Base-by-base conservation (phyloP, 2,329 filamentous ascomycete genomes). In the Elsinoe australis region DNA sequence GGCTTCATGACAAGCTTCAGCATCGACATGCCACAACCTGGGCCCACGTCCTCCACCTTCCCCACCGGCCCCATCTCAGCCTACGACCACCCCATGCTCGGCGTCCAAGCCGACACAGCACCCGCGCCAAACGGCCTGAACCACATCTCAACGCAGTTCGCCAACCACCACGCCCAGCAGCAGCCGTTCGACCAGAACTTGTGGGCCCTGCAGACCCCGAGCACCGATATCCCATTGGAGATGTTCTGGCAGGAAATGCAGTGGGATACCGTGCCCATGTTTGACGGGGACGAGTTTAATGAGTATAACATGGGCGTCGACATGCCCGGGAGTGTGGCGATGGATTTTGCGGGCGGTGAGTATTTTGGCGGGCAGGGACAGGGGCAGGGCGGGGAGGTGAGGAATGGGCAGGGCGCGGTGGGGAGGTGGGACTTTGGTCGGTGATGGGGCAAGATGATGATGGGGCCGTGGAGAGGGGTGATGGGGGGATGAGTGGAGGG, bases 241-340 rank as follows among this genome's bases (percentile, higher is more conserved):
- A 44, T 44, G 26, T 57, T 53, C 35, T 57, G 55, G 55, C 51
- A 57, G 28, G 54, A 54, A 9, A 56, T 57, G 55, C 54, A 56
- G 54, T 56, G 55, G 54, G 54, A 57, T 31, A 51, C 55, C 2
- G 52, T 35, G 47, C 54, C 39, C 10, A 10, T 31, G 24, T 44
- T 44, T 15, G 39, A 44, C 14, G 39, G 39, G 17, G 39, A 44
- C 15, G 39, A 44, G 17, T 44, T 44, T n/a, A 44, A 44, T n/a
- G 39, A 44, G 39, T 44, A 44, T 32, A 44, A 44, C 18, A 17
- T 32, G n/a, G 39, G 39, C 5, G 39, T 44, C 2, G 39, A 44
- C 10, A 29, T 44, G 39, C 39, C 39, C 7, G 39, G 39, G 12
- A 44, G 39, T 32, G 39, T 44, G 39, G 39, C 39, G 3, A 44